Conservation (phyloP, 2,329 filamentous ascomycete genomes). For the Plectosphaerella plurivora region DNA sequence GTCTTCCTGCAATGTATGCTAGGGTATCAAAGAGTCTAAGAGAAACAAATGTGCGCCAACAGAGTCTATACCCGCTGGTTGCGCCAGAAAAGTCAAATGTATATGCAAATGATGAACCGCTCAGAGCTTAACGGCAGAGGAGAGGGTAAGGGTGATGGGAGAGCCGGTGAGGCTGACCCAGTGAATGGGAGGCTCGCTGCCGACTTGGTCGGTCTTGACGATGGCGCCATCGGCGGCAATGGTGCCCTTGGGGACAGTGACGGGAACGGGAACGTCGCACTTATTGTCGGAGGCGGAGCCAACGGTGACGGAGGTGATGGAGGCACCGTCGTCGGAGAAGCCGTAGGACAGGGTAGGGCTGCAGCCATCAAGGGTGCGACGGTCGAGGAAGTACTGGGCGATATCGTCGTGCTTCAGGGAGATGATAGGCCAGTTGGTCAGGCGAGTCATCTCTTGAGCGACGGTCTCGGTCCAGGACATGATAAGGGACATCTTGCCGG, state of each 20-base stretch:
- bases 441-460: slow-evolving; percentile 46
- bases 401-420: slow-evolving; percentile 38
- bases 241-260: slow-evolving; percentile 46
- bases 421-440: slow-evolving; percentile 28
- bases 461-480: slow-evolving; percentile 53
- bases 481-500: slow-evolving; percentile 44
- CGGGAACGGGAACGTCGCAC: slow-evolving; percentile 46
- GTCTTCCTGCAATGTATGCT: too few species aligned
- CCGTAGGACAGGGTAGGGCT: slow-evolving; percentile 41
- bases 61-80: too few species aligned
- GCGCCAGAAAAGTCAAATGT: too few species aligned
- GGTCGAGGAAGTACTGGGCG: slow-evolving; percentile 44
- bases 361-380: slow-evolving; percentile 49
- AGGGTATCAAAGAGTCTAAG: too few species aligned
- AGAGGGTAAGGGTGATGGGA: slow-evolving; percentile 34
- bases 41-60: too few species aligned
- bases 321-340: slow-evolving; percentile 32
- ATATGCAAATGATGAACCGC: too few species aligned
- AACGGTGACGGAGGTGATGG: slow-evolving; percentile 46
- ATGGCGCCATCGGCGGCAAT: slow-evolving; percentile 37
- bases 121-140: not conserved
- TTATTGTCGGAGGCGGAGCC: slow-evolving; percentile 38
- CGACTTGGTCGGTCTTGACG: slow-evolving; percentile 43
- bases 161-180: slow-evolving; percentile 42
- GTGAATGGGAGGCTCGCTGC: slow-evolving; percentile 46